Percentiles rank a stretch among this genome's conserved stretches.
phyloP scores from a whole-genome alignment of 768 basidiomycete species.

The Lactarius tabidus region DNA sequence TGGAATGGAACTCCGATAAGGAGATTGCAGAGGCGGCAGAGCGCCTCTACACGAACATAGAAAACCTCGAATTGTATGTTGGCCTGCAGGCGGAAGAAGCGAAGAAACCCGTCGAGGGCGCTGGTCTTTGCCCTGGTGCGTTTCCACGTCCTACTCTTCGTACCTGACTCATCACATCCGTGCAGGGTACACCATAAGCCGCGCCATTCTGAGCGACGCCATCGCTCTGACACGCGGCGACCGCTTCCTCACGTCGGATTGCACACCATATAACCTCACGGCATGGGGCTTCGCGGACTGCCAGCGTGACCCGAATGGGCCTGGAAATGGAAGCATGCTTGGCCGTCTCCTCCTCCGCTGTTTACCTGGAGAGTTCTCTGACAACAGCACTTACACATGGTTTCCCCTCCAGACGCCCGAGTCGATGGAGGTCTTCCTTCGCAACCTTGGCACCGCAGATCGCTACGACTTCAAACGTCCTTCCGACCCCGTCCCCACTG shows the following conservation, averaged over 20 bases:
- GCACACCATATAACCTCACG: constrained; percentile 75
- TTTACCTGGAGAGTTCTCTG: constrained; percentile 63
- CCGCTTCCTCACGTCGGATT: constrained; percentile 76
- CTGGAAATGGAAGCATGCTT: constrained; percentile 73
- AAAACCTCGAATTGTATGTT: constrained; percentile 76
- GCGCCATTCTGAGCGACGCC: constrained; percentile 83
- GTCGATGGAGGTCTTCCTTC: constrained; percentile 57
- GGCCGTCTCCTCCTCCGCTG: constrained; percentile 71
- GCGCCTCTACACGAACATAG: constrained; percentile 70
- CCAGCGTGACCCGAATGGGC: constrained; percentile 65
- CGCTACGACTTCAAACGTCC: constrained; percentile 59
- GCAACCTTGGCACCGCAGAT: constrained; percentile 48
- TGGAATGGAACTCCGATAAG: constrained; percentile 76
- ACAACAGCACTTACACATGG: constrained; percentile 74
- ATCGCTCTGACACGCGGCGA: constrained; percentile 85
- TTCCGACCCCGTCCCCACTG: constrained; percentile 26
- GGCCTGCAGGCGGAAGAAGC: constrained; percentile 76
- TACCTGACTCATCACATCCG: neutral
- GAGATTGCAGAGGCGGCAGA: constrained; percentile 69
- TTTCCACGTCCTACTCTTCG: neutral
- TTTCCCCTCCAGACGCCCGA: constrained; percentile 85
- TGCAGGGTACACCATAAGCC: constrained; percentile 73
- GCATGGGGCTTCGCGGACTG: constrained; percentile 84
- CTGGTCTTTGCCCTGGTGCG: constrained; percentile 79
- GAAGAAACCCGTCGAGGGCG: constrained; percentile 71